phyloP scores from a whole-genome alignment of 1,284 basidiomycete species.

The Trametes pubescens region DNA sequence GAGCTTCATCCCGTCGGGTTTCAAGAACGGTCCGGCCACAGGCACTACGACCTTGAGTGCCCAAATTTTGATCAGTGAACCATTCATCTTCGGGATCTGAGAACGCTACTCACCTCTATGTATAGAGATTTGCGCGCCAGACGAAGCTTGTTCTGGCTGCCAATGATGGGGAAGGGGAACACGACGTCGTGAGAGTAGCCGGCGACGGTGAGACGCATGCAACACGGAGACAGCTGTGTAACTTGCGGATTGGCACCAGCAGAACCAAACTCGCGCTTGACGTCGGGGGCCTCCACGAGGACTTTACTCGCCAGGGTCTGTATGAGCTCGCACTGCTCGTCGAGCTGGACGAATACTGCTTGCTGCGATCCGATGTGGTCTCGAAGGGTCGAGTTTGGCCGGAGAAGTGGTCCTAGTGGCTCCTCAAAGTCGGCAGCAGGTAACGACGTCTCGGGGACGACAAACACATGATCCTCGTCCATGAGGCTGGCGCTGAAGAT shows the following conservation, averaged over 20 bases:
- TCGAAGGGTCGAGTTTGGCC: conserved; percentile 2
- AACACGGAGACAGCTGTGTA: conserved; percentile 45
- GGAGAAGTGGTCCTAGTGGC: not conserved
- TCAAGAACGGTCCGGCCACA: conserved; percentile 35
- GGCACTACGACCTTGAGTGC: conserved; percentile 48
- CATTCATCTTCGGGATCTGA: not conserved
- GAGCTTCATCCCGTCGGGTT: conserved; percentile 35
- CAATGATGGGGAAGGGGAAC: conserved; percentile 47
- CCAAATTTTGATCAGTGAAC: conserved; percentile 50
- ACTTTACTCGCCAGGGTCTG: conserved; percentile 36
- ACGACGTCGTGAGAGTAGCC: conserved; percentile 36
- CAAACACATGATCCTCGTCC: conserved; percentile 43
- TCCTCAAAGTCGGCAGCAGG: conserved; percentile 9
- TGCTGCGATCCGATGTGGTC: conserved; percentile 37
- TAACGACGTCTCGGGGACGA: conserved; percentile 38
- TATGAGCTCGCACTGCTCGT: conserved; percentile 43
- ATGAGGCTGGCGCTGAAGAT: conserved; percentile 43
- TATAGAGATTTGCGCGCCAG: conserved; percentile 61
- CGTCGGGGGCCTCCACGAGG: conserved; percentile 36
- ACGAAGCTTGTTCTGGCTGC: conserved; percentile 45
- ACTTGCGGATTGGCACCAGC: conserved; percentile 29
- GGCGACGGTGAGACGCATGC: conserved; percentile 42
- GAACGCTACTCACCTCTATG: conserved; percentile 54
- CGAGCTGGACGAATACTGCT: not conserved
- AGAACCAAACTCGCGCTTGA: conserved; percentile 40